phyloP scores from a whole-genome alignment of 2,329 filamentous ascomycete species.

The Plenodomus tracheiphilus region DNA sequence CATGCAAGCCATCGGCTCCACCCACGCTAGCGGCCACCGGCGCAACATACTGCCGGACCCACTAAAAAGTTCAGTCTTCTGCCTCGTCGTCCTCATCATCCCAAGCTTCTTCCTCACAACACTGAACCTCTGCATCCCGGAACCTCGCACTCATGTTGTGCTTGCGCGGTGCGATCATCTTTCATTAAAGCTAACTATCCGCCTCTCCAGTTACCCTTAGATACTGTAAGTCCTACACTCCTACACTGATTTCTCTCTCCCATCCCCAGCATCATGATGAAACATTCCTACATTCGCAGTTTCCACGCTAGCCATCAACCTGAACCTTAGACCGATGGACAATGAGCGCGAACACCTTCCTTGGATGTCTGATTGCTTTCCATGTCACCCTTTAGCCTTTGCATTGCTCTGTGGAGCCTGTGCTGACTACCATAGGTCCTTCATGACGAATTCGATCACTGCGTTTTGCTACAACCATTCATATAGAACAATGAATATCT shows the following conservation, averaged over 20 bases:
- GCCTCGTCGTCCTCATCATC: conserved; percentile 2
- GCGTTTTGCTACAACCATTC: neutral
- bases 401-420: neutral
- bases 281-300: conserved; percentile 82
- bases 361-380: conserved; percentile 70
- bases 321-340: conserved; percentile 67
- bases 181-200: neutral
- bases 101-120: neutral
- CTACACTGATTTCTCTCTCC: conserved; percentile 14
- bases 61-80: conserved; percentile 9
- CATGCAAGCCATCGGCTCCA: neutral
- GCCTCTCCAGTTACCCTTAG: neutral
- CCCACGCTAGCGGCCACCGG: conserved; percentile 3
- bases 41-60: conserved; percentile 4
- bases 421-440: conserved; percentile 1
- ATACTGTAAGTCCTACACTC: conserved; percentile 6
- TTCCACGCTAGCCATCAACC: conserved; percentile 74
- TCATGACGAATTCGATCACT: neutral
- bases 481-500: neutral
- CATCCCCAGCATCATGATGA: conserved; percentile 62
- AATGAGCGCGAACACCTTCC: conserved; percentile 70
- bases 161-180: neutral
- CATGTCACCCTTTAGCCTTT: neutral
- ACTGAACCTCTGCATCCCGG: conserved; percentile 1
- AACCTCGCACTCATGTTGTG: neutral